These are phyloP conservation scores for Trichophyton benhamiae DNA, from an alignment of 2,329 filamentous ascomycete species.

Conservation along the genomic window DNA sequence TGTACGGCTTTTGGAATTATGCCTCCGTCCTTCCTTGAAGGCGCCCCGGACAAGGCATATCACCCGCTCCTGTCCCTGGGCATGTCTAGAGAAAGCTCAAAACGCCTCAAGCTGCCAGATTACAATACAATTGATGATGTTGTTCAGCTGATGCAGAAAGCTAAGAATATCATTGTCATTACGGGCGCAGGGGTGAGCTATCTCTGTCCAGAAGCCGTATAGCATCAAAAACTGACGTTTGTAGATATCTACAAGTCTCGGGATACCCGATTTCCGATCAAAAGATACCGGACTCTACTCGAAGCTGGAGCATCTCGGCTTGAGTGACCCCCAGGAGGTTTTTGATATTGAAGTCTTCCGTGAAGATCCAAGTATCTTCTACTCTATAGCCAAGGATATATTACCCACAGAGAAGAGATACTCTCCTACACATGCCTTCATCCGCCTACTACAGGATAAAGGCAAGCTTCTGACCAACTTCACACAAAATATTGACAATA, in stretches of 20 bases:
- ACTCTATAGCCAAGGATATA: conserved; percentile 81
- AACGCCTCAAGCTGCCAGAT: conserved; percentile 62
- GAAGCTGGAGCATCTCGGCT: conserved; percentile 64
- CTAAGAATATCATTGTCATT: conserved; percentile 79
- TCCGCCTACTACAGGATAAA: conserved; percentile 74
- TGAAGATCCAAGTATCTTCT: conserved; percentile 80
- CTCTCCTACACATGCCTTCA: conserved; percentile 90
- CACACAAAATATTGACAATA: conserved; percentile 97
- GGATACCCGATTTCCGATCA: conserved; percentile 93
- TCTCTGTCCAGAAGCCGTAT: not conserved
- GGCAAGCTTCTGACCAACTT: conserved; percentile 91
- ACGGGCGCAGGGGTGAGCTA: conserved; percentile 65
- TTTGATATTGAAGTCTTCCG: conserved; percentile 85
- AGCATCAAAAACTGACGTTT: conserved; percentile 6
- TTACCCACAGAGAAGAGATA: conserved; percentile 66
- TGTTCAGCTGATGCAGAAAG: conserved; percentile 58
- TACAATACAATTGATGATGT: conserved; percentile 86
- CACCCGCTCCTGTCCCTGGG: conserved; percentile 63
- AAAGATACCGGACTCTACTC: conserved; percentile 87
- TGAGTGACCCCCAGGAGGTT: conserved; percentile 80
- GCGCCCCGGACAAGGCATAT: conserved; percentile 59
- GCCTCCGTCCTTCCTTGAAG: conserved; percentile 61
- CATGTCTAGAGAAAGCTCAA: conserved; percentile 67
- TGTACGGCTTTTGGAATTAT: conserved; percentile 74
- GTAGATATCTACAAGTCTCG: conserved; percentile 81